A percentile compares a stretch with the other conserved stretches of the same genome.
Conservation (phyloP, 495 filamentous ascomycete genomes). For the Aspergillus steynii region DNA sequence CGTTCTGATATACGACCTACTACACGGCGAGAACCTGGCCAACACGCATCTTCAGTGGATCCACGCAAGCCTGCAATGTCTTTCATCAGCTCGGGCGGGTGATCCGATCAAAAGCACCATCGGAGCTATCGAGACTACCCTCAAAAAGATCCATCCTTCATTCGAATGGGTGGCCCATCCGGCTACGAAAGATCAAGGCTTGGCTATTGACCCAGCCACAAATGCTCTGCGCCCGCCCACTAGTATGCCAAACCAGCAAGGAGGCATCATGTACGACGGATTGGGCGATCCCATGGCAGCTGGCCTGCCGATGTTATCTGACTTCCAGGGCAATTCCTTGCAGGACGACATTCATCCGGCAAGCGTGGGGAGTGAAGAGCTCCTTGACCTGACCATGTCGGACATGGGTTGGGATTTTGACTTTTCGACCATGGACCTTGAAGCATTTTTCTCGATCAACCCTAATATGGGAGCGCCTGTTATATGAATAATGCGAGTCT, state of each 20-base stretch:
- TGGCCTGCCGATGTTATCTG: conserved; percentile 15
- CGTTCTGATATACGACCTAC: conserved; percentile 42
- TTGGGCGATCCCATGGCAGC: not conserved
- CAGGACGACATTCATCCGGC: conserved; percentile 26
- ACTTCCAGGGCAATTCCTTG: conserved; percentile 26
- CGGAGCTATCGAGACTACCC: conserved; percentile 33
- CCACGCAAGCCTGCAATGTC: conserved; percentile 32
- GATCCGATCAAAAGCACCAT: conserved; percentile 36
- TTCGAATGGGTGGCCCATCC: conserved; percentile 32
- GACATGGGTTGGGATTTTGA: conserved; percentile 51
- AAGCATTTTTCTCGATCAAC: conserved; percentile 42
- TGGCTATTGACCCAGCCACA: not conserved
- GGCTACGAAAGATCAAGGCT: not conserved
- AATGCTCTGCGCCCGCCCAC: not conserved
- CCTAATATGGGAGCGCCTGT: conserved; percentile 19
- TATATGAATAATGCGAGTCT: conserved; percentile 6
- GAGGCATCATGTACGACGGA: not conserved
- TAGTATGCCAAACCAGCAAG: not conserved
- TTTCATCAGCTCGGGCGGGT: conserved; percentile 32
- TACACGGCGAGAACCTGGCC: conserved; percentile 35
- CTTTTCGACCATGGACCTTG: conserved; percentile 49
- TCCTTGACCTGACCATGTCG: conserved; percentile 43
- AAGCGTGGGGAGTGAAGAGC: conserved; percentile 34
- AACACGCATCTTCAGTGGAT: conserved; percentile 43
- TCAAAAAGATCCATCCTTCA: conserved; percentile 35